Evolutionary conservation across 108 stramenopile species (phyloP), one percentile per base, ranked within the genome.

Genomic region (Mediolabrus comicus): DNA sequence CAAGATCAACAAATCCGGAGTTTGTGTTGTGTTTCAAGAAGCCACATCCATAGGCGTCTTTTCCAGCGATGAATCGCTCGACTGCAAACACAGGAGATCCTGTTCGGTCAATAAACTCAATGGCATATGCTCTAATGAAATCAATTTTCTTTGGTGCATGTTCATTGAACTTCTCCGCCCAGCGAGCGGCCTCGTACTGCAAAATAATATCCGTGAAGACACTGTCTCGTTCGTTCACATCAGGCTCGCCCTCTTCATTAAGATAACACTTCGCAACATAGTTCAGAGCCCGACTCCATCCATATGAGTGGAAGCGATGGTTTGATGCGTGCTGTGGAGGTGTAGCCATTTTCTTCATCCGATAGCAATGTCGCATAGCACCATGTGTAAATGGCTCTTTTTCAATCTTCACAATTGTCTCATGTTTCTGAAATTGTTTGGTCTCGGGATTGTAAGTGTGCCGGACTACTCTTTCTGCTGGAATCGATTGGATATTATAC

Each of bases 11-110:
- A 75, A 81, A 91, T 33, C 92, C 92, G 14, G 79, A 62, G 59
- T 94, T 94, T 24, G 88, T 90, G 67, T 94, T 94, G 73, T 94
- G 92, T 58, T 94, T 94, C 28, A 86, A 65, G 67, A 91, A 94
- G 9, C 90, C 89, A 35, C 67, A 70, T 27, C 92, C 92, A 62
- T 87, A 89, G 4, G 49, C 38, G 65, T 89, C 87, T 39, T 54
- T 82, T 6, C 92, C 92, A 17, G 77, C 72, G 59, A 94, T 88
- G 74, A 85, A 94, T 33, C 92, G 80, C 65, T 94, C 92, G 13
- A 89, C 87, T 0, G 89, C 86, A 75, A 91, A 88, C 80, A 83
- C 82, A 6, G 92, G 92, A 27, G 65, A 58, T 39, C 83, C 82
- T 31, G 74, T 60, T 24, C 90, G 63, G 65, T 90, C 78, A 7